Conservation (phyloP, 164 flowering plant genomes). For the Liquidambar formosana region DNA sequence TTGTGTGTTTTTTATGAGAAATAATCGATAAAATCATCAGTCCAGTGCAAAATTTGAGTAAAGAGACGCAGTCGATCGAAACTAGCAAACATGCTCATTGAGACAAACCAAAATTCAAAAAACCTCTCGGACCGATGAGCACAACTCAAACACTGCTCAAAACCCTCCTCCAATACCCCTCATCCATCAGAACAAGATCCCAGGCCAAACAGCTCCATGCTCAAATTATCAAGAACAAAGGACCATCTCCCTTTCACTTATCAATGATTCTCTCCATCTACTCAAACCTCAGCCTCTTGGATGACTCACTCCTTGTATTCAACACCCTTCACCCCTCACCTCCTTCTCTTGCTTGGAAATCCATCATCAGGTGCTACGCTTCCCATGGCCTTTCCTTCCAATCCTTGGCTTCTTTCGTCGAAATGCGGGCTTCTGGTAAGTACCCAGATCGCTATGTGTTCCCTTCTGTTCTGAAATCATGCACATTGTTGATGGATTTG, state of each 20-base stretch:
- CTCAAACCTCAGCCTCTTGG: constrained; percentile 53
- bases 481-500: constrained; percentile 46
- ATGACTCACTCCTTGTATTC: constrained; percentile 45
- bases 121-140: constrained; percentile 15
- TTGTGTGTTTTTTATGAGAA: no score
- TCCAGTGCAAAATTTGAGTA: no score
- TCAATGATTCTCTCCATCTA: constrained; percentile 58
- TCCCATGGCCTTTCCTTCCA: constrained; percentile 39
- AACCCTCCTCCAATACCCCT: constrained; percentile 39
- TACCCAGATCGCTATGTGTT: constrained; percentile 68
- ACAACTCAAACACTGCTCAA: constrained; percentile 23
- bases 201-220: constrained; percentile 84
- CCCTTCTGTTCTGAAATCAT: constrained; percentile 78
- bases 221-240: constrained; percentile 42
- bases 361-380: constrained; percentile 70
- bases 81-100: no score
- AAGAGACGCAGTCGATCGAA: no score
- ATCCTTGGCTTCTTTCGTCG: constrained; percentile 40
- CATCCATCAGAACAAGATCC: constrained; percentile 37
- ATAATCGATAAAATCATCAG: no score
- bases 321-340: constrained; percentile 45
- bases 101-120: neutral
- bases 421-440: constrained; percentile 57
- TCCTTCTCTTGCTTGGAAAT: constrained; percentile 57
- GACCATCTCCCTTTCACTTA: constrained; percentile 14